Conservation (phyloP, 495 filamentous ascomycete genomes). For the Hyaloscypha hepaticicola region DNA sequence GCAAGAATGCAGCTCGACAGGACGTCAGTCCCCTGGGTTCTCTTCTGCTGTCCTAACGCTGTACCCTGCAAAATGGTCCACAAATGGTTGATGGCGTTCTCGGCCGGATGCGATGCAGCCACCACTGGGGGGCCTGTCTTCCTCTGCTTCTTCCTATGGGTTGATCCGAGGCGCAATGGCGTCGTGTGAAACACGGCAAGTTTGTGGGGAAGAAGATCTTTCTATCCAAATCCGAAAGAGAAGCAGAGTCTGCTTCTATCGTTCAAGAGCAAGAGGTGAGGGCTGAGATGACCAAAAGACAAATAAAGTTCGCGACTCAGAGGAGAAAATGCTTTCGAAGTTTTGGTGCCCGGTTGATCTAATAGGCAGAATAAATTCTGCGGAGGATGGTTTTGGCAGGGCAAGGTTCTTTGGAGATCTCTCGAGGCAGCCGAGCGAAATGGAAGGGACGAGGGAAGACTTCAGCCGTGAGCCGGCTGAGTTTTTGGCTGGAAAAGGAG, state of each 20-base stretch:
- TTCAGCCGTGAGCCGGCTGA: neutral
- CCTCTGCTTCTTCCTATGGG: neutral
- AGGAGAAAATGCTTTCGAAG: neutral
- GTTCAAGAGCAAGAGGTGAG: neutral
- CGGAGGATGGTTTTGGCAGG: neutral
- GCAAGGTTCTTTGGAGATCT: neutral
- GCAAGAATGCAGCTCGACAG: constrained; percentile 9
- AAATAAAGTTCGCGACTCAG: constrained; percentile 5
- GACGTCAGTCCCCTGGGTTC: neutral
- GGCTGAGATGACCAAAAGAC: constrained; percentile 6
- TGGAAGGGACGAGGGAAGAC: neutral
- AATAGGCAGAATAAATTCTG: neutral
- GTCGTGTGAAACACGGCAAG: neutral
- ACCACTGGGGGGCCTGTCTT: neutral
- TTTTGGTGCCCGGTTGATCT: neutral
- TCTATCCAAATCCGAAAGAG: neutral
- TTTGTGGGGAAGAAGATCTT: neutral
- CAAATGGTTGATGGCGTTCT: neutral
- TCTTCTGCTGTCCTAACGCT: neutral
- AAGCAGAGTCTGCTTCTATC: neutral
- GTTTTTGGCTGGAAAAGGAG: neutral
- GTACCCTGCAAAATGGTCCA: neutral
- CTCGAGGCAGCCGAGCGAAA: neutral
- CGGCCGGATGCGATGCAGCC: neutral
- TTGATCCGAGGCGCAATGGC: neutral